Evolutionary conservation across 768 basidiomycete genomes (phyloP).

Genomic region (Termitomyces sp.): DNA sequence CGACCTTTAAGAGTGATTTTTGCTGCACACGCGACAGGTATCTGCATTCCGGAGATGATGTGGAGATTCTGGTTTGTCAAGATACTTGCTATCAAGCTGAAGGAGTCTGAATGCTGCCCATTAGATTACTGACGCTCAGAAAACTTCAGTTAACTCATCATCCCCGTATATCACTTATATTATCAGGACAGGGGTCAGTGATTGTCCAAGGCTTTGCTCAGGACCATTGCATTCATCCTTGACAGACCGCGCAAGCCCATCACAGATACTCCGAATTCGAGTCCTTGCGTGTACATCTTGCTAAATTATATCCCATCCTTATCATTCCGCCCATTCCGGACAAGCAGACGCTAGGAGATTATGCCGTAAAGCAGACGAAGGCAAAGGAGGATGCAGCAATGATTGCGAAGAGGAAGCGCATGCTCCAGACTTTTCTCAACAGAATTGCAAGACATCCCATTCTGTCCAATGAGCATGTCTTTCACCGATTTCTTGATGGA

Average conservation of each 20-base stretch:
- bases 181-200: conserved; percentile 75
- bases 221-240: neutral
- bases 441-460: conserved; percentile 89
- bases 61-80: conserved; percentile 65
- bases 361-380: conserved; percentile 94
- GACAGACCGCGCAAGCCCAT: conserved; percentile 71
- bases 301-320: conserved; percentile 88
- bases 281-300: conserved; percentile 76
- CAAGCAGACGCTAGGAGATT: conserved; percentile 92
- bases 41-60: conserved; percentile 77
- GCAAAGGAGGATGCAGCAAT: conserved; percentile 93
- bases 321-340: conserved; percentile 98
- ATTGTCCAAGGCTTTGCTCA: conserved; percentile 3
- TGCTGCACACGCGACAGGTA: conserved; percentile 73
- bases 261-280: conserved; percentile 98
- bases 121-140: conserved; percentile 92
- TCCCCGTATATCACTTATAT: conserved; percentile 94
- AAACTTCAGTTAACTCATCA: conserved; percentile 84
- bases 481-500: conserved; percentile 92
- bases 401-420: conserved; percentile 88
- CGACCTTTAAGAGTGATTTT: conserved; percentile 67
- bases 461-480: conserved; percentile 90
- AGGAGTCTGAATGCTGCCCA: neutral
- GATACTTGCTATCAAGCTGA: neutral
- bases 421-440: conserved; percentile 94